Conservation (phyloP, 345 rosid species). For the Trapa incisa region DNA sequence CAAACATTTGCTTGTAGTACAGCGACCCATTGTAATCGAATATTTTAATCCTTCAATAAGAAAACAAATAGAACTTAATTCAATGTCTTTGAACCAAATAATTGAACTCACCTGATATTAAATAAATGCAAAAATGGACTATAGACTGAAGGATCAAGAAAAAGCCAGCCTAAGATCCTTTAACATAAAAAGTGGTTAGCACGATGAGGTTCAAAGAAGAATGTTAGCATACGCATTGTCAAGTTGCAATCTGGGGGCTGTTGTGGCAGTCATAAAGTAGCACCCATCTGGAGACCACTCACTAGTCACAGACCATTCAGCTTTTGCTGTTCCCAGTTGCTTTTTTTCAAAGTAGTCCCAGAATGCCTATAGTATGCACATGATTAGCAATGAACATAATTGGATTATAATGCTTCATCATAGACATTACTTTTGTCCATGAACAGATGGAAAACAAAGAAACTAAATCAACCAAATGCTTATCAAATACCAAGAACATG, state of each 20-base stretch:
- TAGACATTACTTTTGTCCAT: background rate
- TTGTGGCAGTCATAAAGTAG: slow-evolving; percentile 89
- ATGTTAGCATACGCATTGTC: slow-evolving; percentile 69
- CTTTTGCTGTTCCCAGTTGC: slow-evolving; percentile 29
- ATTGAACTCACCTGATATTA: background rate
- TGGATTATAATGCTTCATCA: background rate
- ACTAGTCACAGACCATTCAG: background rate
- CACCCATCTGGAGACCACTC: slow-evolving; percentile 6
- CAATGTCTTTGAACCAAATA: background rate
- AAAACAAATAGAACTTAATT: background rate
- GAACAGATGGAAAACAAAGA: background rate
- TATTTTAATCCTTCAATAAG: slow-evolving; percentile 57
- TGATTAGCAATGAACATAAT: background rate
- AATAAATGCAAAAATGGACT: background rate
- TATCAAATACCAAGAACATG: background rate
- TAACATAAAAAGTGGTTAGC: background rate
- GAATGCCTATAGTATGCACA: slow-evolving; percentile 40
- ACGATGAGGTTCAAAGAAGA: background rate
- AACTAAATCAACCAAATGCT: background rate
- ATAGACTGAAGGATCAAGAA: background rate
- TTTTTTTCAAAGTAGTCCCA: slow-evolving; percentile 70
- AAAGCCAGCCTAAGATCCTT: background rate
- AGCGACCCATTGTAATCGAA: slow-evolving; percentile 71
- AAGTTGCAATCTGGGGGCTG: slow-evolving; percentile 89
- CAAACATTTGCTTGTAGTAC: slow-evolving; percentile 69